These are phyloP conservation scores for Lachnellula subtilissima DNA, from an alignment of 2,329 filamentous ascomycete genomes.

Conservation along the genomic window DNA sequence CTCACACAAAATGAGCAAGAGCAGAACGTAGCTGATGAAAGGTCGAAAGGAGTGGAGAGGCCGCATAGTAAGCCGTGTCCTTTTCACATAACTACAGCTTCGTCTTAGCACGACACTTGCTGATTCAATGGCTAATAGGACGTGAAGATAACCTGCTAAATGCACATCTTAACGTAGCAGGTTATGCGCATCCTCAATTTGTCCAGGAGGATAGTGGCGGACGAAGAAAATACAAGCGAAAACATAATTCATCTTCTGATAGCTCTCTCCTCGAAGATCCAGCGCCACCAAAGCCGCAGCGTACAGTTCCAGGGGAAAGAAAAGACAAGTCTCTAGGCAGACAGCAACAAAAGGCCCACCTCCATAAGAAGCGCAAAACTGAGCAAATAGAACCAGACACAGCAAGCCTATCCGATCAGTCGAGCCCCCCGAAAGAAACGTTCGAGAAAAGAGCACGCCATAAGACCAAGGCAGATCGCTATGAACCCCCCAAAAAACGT, in stretches of 20 bases:
- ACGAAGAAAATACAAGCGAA: slow-evolving; percentile 6
- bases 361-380: not conserved
- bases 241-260: slow-evolving; percentile 16
- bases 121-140: not conserved
- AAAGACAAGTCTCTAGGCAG: not conserved
- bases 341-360: not conserved
- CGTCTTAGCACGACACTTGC: not conserved
- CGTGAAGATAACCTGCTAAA: not conserved
- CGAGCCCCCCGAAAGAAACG: slow-evolving; percentile 11
- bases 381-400: slow-evolving; percentile 2
- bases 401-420: not conserved
- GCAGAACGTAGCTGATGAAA: not conserved
- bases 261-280: slow-evolving; percentile 22
- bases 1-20: slow-evolving; percentile 21
- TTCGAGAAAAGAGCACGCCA: slow-evolving; percentile 46
- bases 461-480: slow-evolving; percentile 53
- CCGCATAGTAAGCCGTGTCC: not conserved
- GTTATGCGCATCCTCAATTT: not conserved
- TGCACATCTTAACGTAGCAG: not conserved
- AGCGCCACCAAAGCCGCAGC: not conserved
- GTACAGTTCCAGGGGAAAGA: not conserved
- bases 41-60: not conserved
- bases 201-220: not conserved
- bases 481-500: slow-evolving; percentile 41
- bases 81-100: not conserved